A percentile compares a stretch with the other conserved stretches of the same genome.
phyloP scores from a whole-genome alignment of 1,139 yeast genomes.

The Candida tetrigidarum region DNA sequence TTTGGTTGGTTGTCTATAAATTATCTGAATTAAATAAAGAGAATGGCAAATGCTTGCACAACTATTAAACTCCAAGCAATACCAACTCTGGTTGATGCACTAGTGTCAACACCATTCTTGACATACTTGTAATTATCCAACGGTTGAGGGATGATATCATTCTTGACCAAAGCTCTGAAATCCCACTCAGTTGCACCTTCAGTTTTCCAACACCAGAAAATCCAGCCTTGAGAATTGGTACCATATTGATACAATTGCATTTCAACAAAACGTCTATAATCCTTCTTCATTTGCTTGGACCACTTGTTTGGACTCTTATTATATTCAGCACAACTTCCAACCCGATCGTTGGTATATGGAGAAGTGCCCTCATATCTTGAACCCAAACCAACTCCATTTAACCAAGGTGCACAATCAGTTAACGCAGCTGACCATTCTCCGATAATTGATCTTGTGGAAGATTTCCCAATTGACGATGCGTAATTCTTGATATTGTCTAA shows the following conservation, averaged over 20 bases:
- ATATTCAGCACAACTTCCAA: constrained; percentile 33
- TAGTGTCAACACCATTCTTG: constrained; percentile 40
- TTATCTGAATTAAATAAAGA: constrained; percentile 7
- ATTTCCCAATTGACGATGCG: constrained; percentile 38
- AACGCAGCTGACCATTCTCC: constrained; percentile 97
- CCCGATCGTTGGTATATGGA: constrained; percentile 39
- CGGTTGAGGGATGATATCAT: constrained; percentile 65
- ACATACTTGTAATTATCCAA: constrained; percentile 48
- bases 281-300: constrained; percentile 40
- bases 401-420: constrained; percentile 91
- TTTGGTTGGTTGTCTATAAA: not conserved
- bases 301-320: constrained; percentile 38
- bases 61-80: not conserved
- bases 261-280: constrained; percentile 52
- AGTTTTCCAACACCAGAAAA: constrained; percentile 48
- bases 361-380: constrained; percentile 71
- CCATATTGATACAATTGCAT: constrained; percentile 31
- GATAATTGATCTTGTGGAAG: constrained; percentile 58
- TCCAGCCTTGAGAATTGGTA: constrained; percentile 56
- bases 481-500: constrained; percentile 39
- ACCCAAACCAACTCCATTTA: constrained; percentile 90
- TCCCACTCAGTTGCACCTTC: constrained; percentile 69
- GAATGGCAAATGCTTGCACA: constrained; percentile 4
- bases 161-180: constrained; percentile 50
- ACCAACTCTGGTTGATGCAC: constrained; percentile 3